These are phyloP conservation scores for Borealophlyctis nickersoniae DNA, from an alignment of 192 early-diverging fungal genomes.

Conservation along the genomic window DNA sequence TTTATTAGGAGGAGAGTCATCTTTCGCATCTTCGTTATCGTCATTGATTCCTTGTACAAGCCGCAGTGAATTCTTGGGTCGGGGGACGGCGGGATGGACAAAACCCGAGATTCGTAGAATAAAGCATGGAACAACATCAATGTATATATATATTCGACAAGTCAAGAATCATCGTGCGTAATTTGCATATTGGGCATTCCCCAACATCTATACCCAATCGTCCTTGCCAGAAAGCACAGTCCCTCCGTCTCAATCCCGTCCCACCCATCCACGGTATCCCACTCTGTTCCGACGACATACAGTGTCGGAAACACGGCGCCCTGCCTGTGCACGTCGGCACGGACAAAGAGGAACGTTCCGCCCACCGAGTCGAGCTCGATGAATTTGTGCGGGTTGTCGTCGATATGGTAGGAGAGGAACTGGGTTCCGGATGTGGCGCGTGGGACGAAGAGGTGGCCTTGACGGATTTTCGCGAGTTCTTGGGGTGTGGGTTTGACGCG, in stretches of 20 bases:
- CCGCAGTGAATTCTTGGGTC: no score
- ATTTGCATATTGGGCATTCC: conserved; percentile 31
- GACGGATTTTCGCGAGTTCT: neutral
- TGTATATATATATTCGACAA: no score
- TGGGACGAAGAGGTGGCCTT: conserved; percentile 11
- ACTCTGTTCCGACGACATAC: conserved; percentile 29
- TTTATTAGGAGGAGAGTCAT: no score
- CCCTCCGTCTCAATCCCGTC: conserved; percentile 45
- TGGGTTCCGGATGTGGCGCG: neutral
- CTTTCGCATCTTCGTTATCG: no score
- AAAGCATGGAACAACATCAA: no score
- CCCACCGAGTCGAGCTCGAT: conserved; percentile 34
- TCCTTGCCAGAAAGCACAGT: conserved; percentile 35
- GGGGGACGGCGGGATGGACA: no score
- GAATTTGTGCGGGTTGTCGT: conserved; percentile 3
- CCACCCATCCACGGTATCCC: conserved; percentile 29
- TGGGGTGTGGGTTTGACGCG: conserved; percentile 23
- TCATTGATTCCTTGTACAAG: no score
- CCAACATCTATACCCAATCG: conserved; percentile 37
- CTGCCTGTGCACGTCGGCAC: conserved; percentile 25
- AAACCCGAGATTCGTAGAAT: no score
- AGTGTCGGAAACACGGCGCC: conserved; percentile 34
- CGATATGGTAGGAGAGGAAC: neutral
- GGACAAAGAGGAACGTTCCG: conserved; percentile 34
- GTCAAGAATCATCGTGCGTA: conserved; percentile 1